These are phyloP conservation scores for Purpureocillium lavendulum DNA, from an alignment of 2,329 filamentous ascomycete genomes.

Conservation along the genomic window DNA sequence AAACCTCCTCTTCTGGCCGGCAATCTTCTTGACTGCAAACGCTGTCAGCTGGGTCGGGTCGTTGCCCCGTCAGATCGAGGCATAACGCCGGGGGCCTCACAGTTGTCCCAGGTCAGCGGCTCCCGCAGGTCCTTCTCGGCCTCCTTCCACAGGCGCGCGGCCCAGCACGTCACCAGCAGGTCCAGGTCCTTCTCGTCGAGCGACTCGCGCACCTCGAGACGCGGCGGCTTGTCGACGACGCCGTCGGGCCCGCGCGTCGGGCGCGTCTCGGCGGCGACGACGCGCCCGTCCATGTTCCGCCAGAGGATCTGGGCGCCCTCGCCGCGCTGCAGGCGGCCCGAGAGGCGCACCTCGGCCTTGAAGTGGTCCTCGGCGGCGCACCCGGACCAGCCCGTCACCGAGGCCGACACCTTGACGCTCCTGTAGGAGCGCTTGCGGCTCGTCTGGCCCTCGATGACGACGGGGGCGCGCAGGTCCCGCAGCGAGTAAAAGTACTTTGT, in stretches of 20 bases:
- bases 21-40: neutral
- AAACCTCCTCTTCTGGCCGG: neutral
- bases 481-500: neutral
- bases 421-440: constrained; percentile 12
- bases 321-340: constrained; percentile 10
- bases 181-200: constrained; percentile 18
- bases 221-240: constrained; percentile 9
- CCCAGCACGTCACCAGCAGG: constrained; percentile 19
- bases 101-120: constrained; percentile 14
- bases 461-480: constrained; percentile 5
- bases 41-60: too few species aligned
- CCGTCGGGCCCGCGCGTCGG: constrained; percentile 12
- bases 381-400: constrained; percentile 8
- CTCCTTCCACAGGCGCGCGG: constrained; percentile 18
- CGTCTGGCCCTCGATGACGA: constrained; percentile 12
- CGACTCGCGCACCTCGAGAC: constrained; percentile 11
- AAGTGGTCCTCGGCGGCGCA: constrained; percentile 15
- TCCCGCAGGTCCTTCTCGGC: constrained; percentile 13
- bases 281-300: constrained; percentile 12
- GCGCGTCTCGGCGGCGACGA: constrained; percentile 16
- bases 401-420: constrained; percentile 10
- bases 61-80: too few species aligned
- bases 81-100: constrained; percentile 6
- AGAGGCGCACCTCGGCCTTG: constrained; percentile 10
- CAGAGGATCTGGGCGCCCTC: constrained; percentile 14